A percentile compares a stretch with the other conserved stretches of the same genome.
Conservation (phyloP, 148 eudicot genomes). For the Spergularia marina region DNA sequence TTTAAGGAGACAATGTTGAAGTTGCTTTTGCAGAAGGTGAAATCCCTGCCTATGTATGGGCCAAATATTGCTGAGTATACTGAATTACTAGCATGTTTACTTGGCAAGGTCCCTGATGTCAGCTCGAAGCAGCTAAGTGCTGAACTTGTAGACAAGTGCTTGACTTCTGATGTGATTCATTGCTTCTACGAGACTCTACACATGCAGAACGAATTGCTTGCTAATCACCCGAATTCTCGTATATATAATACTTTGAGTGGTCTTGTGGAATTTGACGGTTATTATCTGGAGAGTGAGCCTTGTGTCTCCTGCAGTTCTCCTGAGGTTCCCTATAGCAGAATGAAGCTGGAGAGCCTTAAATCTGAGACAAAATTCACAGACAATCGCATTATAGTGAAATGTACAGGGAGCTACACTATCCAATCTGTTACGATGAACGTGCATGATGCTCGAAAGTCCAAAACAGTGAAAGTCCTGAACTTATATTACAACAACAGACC, state of each 20-base stretch:
- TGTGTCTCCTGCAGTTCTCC: constrained; percentile 99
- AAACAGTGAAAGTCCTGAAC: constrained; percentile 97
- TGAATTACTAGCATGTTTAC: constrained; percentile 69
- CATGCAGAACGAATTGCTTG: constrained; percentile 88
- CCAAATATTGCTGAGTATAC: constrained; percentile 86
- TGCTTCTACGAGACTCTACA: constrained; percentile 90
- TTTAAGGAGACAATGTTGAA: constrained; percentile 73
- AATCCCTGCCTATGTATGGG: constrained; percentile 86
- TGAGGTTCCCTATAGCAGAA: constrained; percentile 92
- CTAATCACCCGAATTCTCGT: constrained; percentile 97
- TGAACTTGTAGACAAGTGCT: constrained; percentile 80
- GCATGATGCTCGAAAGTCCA: constrained; percentile 98
- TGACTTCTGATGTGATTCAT: constrained; percentile 82
- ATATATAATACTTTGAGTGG: constrained; percentile 95
- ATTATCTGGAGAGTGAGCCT: constrained; percentile 99
- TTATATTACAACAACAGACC: constrained; percentile 98
- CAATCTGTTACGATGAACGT: constrained; percentile 99
- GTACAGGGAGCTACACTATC: constrained; percentile 98
- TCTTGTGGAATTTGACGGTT: constrained; percentile 99
- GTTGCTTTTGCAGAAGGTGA: constrained; percentile 74
- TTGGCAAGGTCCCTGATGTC: constrained; percentile 73
- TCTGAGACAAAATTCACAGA: constrained; percentile 97
- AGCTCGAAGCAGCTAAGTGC: constrained; percentile 57
- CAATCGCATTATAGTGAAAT: constrained; percentile 97
- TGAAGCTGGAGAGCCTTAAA: constrained; percentile 93